phyloP scores from a whole-genome alignment of 345 rosid genomes.

The Pugionium cornutum region DNA sequence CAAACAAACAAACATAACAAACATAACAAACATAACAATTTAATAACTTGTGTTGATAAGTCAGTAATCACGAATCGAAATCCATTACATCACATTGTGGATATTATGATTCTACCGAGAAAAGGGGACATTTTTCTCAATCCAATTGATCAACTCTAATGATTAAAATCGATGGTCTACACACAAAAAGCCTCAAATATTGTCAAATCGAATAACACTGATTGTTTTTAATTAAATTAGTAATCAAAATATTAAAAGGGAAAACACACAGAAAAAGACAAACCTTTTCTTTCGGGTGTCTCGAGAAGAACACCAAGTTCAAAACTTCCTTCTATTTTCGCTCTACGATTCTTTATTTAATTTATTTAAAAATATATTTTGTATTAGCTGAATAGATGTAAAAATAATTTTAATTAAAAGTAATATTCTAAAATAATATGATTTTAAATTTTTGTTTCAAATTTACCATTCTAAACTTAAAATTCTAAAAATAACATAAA shows the following conservation, averaged over 20 bases:
- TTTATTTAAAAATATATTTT: too few relatives aligned
- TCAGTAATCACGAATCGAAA: neutral
- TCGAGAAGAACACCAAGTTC: slow-evolving; percentile 28
- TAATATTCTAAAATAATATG: too few relatives aligned
- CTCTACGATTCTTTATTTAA: too few relatives aligned
- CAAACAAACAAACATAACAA: neutral
- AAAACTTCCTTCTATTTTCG: slow-evolving; percentile 1
- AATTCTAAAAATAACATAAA: too few relatives aligned
- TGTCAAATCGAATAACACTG: too few relatives aligned
- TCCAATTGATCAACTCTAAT: neutral
- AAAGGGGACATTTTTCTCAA: slow-evolving; percentile 18
- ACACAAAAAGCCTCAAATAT: neutral
- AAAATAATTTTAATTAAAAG: too few relatives aligned
- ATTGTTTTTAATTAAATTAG: slow-evolving; percentile 15
- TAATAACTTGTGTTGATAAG: neutral
- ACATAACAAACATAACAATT: neutral
- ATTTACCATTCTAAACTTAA: too few relatives aligned
- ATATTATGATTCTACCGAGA: slow-evolving; percentile 10
- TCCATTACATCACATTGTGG: slow-evolving; percentile 1
- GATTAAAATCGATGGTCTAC: neutral
- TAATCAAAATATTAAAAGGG: slow-evolving; percentile 9
- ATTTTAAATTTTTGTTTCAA: too few relatives aligned
- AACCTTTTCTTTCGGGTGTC: slow-evolving; percentile 36
- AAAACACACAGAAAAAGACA: slow-evolving; percentile 8
- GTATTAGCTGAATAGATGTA: too few relatives aligned